A percentile compares a stretch with the other conserved stretches of the same genome.
Conservation (phyloP, 768 basidiomycete genomes). For the Kwoniella europaea region DNA sequence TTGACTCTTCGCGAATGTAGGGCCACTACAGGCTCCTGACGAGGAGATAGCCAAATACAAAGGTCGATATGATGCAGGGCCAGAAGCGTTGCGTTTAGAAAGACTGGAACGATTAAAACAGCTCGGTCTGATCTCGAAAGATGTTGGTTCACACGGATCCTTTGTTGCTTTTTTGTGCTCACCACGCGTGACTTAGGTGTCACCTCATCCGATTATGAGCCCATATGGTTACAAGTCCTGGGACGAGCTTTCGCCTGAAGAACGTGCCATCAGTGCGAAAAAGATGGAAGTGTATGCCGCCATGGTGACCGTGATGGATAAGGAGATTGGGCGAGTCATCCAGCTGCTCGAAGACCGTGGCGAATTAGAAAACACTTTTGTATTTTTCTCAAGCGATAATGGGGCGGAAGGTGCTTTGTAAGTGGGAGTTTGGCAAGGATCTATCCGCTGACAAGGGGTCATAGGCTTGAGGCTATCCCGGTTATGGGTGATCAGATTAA, state of each 20-base stretch:
- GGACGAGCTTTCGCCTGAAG: slow-evolving; percentile 40
- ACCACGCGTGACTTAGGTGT: slow-evolving; percentile 22
- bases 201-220: slow-evolving; percentile 42
- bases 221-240: slow-evolving; percentile 37
- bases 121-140: slow-evolving; percentile 39
- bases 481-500: slow-evolving; percentile 37
- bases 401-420: slow-evolving; percentile 52
- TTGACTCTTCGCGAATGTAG: slow-evolving; percentile 19
- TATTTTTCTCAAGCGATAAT: slow-evolving; percentile 54
- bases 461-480: slow-evolving; percentile 42
- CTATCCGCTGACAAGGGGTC: background rate
- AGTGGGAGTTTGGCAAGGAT: slow-evolving; percentile 8
- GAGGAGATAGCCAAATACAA: slow-evolving; percentile 46
- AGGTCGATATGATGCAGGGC: slow-evolving; percentile 51
- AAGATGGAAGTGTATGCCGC: slow-evolving; percentile 51
- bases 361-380: slow-evolving; percentile 53
- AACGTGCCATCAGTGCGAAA: slow-evolving; percentile 34
- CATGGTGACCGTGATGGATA: slow-evolving; percentile 53
- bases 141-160: slow-evolving; percentile 18
- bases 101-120: slow-evolving; percentile 43
- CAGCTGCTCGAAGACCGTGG: slow-evolving; percentile 40
- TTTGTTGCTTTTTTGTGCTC: background rate
- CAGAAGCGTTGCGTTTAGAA: slow-evolving; percentile 41
- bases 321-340: slow-evolving; percentile 48
- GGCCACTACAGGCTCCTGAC: slow-evolving; percentile 44